phyloP scores from a whole-genome alignment of 352 stramenopile genomes.

The Thalassiosira mediterranea region DNA sequence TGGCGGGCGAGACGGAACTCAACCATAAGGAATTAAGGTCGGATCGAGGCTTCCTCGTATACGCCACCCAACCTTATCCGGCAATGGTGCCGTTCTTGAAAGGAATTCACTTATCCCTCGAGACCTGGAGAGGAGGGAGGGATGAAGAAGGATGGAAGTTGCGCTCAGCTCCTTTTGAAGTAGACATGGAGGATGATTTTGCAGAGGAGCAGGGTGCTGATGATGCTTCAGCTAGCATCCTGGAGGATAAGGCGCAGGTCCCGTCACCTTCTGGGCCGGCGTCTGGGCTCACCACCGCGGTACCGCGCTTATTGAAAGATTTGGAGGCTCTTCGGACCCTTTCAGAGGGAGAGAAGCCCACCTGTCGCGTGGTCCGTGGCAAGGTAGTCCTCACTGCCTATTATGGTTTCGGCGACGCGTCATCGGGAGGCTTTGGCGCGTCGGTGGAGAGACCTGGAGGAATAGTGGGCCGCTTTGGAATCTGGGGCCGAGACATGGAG shows the following conservation, averaged over 20 bases:
- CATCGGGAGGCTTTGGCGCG: constrained; percentile 36
- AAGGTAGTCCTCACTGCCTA: constrained; percentile 2
- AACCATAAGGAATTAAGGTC: constrained; percentile 34
- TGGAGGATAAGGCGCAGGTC: not conserved
- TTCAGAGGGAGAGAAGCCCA: constrained; percentile 12
- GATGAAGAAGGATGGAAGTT: constrained; percentile 57
- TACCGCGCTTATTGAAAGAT: constrained; percentile 40
- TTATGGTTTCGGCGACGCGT: constrained; percentile 60
- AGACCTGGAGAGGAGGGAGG: constrained; percentile 44
- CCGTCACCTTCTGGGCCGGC: not conserved
- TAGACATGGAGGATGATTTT: not conserved
- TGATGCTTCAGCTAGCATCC: not conserved
- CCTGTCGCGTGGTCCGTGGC: constrained; percentile 5
- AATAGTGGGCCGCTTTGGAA: constrained; percentile 18
- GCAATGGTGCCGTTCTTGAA: constrained; percentile 55
- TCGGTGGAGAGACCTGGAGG: not conserved
- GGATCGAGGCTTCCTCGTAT: constrained; percentile 54
- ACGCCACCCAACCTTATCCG: constrained; percentile 42
- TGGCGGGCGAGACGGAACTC: constrained; percentile 7
- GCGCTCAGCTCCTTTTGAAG: not conserved
- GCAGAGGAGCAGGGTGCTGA: constrained; percentile 1
- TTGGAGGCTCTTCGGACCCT: constrained; percentile 34
- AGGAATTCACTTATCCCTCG: constrained; percentile 50
- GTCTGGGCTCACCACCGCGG: not conserved
- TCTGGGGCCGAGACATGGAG: constrained; percentile 25